A percentile compares a stretch with the other conserved stretches of the same genome.
Conservation (phyloP, 2,329 filamentous ascomycete species). For the Alternaria triticina region DNA sequence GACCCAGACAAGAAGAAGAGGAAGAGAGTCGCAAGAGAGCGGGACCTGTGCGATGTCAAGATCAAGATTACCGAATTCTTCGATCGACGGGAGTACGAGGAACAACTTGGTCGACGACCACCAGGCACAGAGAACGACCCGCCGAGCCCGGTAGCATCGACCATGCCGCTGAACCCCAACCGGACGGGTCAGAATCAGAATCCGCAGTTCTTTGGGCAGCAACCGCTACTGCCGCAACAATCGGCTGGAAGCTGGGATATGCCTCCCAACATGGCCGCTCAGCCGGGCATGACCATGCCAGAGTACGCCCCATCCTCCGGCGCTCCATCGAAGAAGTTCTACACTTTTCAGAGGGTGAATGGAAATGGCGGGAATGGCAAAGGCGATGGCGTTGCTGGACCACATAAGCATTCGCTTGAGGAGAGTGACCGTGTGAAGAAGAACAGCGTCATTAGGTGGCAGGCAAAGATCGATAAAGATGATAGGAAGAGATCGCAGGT, state of each 20-base stretch:
- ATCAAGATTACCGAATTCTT: constrained; percentile 86
- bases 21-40: constrained; percentile 74
- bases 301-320: constrained; percentile 15
- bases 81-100: constrained; percentile 55
- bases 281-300: constrained; percentile 23
- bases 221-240: constrained; percentile 19
- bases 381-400: constrained; percentile 70
- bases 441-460: constrained; percentile 73
- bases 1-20: constrained; percentile 84
- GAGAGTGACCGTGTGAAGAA: constrained; percentile 83
- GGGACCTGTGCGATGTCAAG: constrained; percentile 84
- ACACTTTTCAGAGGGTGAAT: constrained; percentile 79
- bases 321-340: constrained; percentile 49
- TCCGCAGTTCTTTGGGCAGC: constrained; percentile 32
- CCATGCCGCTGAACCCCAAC: constrained; percentile 3
- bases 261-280: constrained; percentile 19
- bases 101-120: constrained; percentile 40
- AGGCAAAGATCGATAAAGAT: constrained; percentile 70
- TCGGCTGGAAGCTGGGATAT: constrained; percentile 33
- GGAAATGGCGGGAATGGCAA: constrained; percentile 77
- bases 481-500: constrained; percentile 61
- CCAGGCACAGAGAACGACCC: constrained; percentile 22
- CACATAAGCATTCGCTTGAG: constrained; percentile 75
- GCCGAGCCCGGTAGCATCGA: constrained; percentile 8
- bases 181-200: constrained; percentile 13